Base-by-base conservation (phyloP, 495 filamentous ascomycete genomes). In the Penicillium coprophilum region DNA sequence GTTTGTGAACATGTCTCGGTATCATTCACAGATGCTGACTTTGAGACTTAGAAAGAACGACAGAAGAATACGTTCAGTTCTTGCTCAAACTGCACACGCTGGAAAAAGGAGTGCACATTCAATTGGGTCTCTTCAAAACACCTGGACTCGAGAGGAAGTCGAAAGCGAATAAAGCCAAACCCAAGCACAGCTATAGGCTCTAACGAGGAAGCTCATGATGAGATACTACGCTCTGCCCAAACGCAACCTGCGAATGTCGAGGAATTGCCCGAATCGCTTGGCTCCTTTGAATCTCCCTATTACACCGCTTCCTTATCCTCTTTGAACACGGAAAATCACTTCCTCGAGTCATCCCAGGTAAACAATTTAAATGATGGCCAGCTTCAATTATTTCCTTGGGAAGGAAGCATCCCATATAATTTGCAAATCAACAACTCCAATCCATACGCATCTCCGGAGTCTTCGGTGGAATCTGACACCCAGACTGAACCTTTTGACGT, bases 91-190 rank as follows among this genome's bases (percentile, higher is more conserved):
- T 71, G 67, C 55, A 62, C 43, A 32, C 48, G 56, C 46, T 66
- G 56, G 49, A 67, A 64, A 24, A 70, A 70, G 24, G 54, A 64
- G n/a, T 71, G 68, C 44, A 71, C 68, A 0, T 71, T 71, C 56
- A 59, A 68, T 17, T 71, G 67, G 60, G 51, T 70, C 3, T 54
- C 53, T 19, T 46, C 53, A 6, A 59, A 57, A 39, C 46, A 38
- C 4, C 20, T 31, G 13, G 59, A 52, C 15, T 44, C 56, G 3
- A 53, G 48, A 27, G 11, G 49, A 28, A 56, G 30, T 10, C 56
- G 44, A 20, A 55, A 44, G 21, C 41, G 36, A 53, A 27, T 17
- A 24, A 36, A 31, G 43, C 8, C 36, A 3, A 46, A 28, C 12
- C 19, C 46, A 10, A 23, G 15, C 1, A 5, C 45, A 30, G 4